Base-by-base conservation (phyloP, 208 protist species). In the Vickermania spadyakhi region DNA sequence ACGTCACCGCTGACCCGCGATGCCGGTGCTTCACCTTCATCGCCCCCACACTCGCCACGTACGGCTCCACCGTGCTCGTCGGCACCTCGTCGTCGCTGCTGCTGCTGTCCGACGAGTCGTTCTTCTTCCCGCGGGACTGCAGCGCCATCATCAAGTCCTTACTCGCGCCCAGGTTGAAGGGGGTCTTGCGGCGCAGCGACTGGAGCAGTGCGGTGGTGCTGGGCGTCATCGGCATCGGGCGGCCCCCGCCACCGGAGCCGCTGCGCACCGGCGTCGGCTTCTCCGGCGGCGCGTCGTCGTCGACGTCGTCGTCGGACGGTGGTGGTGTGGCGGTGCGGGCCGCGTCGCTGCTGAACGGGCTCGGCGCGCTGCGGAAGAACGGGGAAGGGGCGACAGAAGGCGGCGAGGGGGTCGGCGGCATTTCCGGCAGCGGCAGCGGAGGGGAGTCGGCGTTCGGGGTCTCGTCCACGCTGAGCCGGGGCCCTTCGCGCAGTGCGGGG, bases 1-100 rank as follows among this genome's bases (percentile, higher is more conserved):
- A 45, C 7, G 36, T 45, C 11, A 45, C 36, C 11, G 36, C 36
- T 7, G 36, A 45, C 11, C 36, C 18, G 36, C 36, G 36, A 7
- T 45, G 36, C 36, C 36, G 36, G 36, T 45, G 36, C 36, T 45
- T 45, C 36, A 45, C 36, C 18, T 45, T 45, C 36, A 45, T 45
- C 36, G 36, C 36, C 11, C 36, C 36, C 11, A 45, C 36, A 18
- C 36, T 45, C 11, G 36, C 36, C 11, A 45, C 18, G 36, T 45
- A 45, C 36, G 36, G 36, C 36, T 45, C 36, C 11, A 18, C 36
- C 11, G 7, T 45, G 36, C 18, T 45, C 11, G 18, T 18, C 11
- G 36, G 36, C 18, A 18, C 36, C 7, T n/a, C 11, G 36, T 45
- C 36, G 36, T 45, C 36, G 36, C 36, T 45, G 36, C 36, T 45